These are phyloP conservation scores for Lichtheimia hyalospora DNA, from an alignment of 371 early-diverging fungal genomes.

Conservation along the genomic window DNA sequence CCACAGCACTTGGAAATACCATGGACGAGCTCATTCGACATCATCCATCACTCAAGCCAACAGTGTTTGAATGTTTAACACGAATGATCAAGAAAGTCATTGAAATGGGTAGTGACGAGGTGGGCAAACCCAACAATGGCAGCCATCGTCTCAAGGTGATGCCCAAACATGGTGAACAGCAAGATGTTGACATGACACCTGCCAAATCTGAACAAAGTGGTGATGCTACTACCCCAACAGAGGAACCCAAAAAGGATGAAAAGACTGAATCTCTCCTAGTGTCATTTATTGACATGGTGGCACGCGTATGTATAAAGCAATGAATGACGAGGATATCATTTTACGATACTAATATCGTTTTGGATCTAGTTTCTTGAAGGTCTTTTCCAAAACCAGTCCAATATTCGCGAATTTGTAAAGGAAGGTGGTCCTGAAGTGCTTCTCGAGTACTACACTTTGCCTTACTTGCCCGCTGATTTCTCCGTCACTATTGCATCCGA, in stretches of 20 bases:
- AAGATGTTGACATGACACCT: slow-evolving; percentile 31
- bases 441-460: slow-evolving; percentile 63
- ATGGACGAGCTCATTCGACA: slow-evolving; percentile 97
- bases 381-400: slow-evolving; percentile 76
- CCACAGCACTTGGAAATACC: slow-evolving; percentile 77
- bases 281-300: slow-evolving; percentile 40
- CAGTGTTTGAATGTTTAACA: slow-evolving; percentile 71
- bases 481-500: slow-evolving; percentile 66
- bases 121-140: slow-evolving; percentile 47
- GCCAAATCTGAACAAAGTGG: neutral
- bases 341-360: neutral
- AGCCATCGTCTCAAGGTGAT: slow-evolving; percentile 32
- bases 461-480: slow-evolving; percentile 77
- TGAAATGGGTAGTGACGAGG: slow-evolving; percentile 43
- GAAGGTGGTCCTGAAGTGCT: slow-evolving; percentile 69
- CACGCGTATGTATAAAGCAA: slow-evolving; percentile 31
- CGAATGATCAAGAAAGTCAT: slow-evolving; percentile 59
- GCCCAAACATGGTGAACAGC: slow-evolving; percentile 18
- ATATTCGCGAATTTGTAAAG: slow-evolving; percentile 74
- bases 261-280: slow-evolving; percentile 49
- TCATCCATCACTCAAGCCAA: slow-evolving; percentile 80
- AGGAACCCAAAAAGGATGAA: slow-evolving; percentile 47
- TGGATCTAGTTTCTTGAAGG: slow-evolving; percentile 78
- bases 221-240: slow-evolving; percentile 11
- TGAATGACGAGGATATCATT: neutral